These are phyloP conservation scores for Fraxinus baroniana DNA, from an alignment of 305 asterid species.

Conservation along the genomic window DNA sequence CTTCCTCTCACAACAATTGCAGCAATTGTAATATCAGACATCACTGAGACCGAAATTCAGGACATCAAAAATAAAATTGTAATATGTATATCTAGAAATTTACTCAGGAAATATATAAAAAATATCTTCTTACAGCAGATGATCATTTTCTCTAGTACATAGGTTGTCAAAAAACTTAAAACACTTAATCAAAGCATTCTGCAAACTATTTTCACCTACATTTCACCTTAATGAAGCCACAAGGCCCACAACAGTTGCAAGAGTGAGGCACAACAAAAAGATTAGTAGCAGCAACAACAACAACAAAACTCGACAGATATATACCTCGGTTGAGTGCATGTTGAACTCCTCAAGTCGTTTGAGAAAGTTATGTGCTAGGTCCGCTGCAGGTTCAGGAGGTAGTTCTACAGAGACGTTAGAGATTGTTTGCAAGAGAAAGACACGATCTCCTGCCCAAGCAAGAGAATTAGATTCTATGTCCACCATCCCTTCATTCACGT, in stretches of 20 bases:
- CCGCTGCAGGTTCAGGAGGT: constrained; percentile 88
- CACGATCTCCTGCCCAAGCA: constrained; percentile 47
- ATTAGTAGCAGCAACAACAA: neutral
- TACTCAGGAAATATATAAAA: neutral
- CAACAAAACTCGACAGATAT: neutral
- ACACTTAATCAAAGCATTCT: neutral
- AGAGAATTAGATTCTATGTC: neutral
- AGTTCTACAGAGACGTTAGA: constrained; percentile 75
- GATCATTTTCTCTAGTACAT: neutral
- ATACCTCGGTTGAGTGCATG: constrained; percentile 97
- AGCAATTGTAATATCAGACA: neutral
- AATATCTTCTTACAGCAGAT: neutral
- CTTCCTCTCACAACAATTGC: neutral
- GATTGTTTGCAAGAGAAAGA: constrained; percentile 78
- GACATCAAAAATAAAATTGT: neutral
- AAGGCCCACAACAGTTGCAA: neutral
- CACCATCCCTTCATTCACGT: constrained; percentile 39
- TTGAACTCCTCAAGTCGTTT: constrained; percentile 72
- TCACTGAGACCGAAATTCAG: neutral
- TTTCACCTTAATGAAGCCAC: neutral
- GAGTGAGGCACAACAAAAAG: neutral
- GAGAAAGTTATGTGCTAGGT: constrained; percentile 78
- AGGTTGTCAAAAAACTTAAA: neutral
- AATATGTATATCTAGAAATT: neutral
- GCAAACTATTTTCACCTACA: constrained; percentile 4